Conservation (phyloP, 1,284 basidiomycete species). For the Ustilago loliicola region DNA sequence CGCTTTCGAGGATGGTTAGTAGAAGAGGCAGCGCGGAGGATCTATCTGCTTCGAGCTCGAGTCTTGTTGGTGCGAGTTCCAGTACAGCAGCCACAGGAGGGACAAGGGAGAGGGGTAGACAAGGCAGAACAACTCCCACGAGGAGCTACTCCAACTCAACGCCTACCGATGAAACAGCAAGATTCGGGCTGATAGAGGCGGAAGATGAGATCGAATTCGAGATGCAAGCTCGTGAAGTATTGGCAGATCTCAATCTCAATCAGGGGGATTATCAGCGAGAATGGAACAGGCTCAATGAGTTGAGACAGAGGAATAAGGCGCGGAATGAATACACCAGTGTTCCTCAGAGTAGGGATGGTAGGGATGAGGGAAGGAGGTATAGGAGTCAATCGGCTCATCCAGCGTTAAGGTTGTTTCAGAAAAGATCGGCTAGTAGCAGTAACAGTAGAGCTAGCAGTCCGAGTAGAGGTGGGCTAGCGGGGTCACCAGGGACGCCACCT, state of each 20-base stretch:
- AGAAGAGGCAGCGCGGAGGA: not conserved
- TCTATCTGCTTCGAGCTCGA: not conserved
- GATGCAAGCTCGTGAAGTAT: constrained; percentile 47
- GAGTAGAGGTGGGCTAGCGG: constrained; percentile 19
- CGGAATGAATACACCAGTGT: constrained; percentile 47
- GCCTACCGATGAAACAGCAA: constrained; percentile 23
- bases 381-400: constrained; percentile 39
- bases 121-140: constrained; percentile 2
- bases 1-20: constrained; percentile 4
- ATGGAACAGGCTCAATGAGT: constrained; percentile 42
- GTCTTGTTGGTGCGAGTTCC: not conserved
- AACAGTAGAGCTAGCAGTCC: constrained; percentile 35
- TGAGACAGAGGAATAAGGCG: constrained; percentile 41
- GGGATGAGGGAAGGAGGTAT: constrained; percentile 4
- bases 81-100: not conserved
- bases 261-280: constrained; percentile 40
- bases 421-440: constrained; percentile 36
- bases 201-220: constrained; percentile 56
- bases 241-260: constrained; percentile 38
- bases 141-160: constrained; percentile 2
- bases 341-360: constrained; percentile 1
- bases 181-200: constrained; percentile 42
- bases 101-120: constrained; percentile 17
- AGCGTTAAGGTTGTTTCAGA: constrained; percentile 38
- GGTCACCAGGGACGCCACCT: not conserved